Base-by-base conservation (phyloP, 805 yeast species). In the Hanseniaspora thailandica region DNA sequence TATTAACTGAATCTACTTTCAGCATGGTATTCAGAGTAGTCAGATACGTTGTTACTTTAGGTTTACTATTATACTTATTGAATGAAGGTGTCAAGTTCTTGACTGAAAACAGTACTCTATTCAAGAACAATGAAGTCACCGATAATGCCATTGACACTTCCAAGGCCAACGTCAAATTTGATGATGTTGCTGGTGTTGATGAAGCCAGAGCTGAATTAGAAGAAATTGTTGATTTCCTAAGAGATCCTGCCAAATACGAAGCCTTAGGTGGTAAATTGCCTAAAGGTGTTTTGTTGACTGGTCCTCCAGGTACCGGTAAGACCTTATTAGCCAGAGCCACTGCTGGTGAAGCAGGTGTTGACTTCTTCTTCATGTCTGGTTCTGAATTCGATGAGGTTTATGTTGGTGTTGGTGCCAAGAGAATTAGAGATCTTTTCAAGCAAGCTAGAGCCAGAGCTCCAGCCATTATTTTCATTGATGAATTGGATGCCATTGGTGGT, bases 291-390 rank as follows among this genome's bases (percentile, higher is more conserved):
- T 72, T 93, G 55, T 74, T 90, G 58, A 93, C 97, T 12, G 98
- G 98, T 45, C 98, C 98, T 36, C 98, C 98, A 40, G 98, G 98
- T 70, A 90, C 98, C 5, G 98, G 98, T 78, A 90, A 93, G 67
- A 93, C 98, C 1, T 73, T 90, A 59, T 76, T 93, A 58, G 97
- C 97, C 0, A 80, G 97, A 62, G 97, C 98, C 28, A 94, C 96
- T 30, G 98, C 98, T 7, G 97, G 97, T 58, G 97, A 90, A 69
- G 97, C 98, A 6, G 97, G 96, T 54, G 97, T 93, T 23, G 98
- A 97, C 41, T 93, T 93, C 65, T 90, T 89, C 70, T 90, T 90
- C 69, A 90, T 93, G 97, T 86, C 96, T 5, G 98, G 98, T 45
- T 86, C 96, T 1, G 98, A 93, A 67, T 93, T 93, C 65, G 99